Base-by-base conservation (phyloP, 495 filamentous ascomycete species). In the Hypoxylon lienhwacheense region DNA sequence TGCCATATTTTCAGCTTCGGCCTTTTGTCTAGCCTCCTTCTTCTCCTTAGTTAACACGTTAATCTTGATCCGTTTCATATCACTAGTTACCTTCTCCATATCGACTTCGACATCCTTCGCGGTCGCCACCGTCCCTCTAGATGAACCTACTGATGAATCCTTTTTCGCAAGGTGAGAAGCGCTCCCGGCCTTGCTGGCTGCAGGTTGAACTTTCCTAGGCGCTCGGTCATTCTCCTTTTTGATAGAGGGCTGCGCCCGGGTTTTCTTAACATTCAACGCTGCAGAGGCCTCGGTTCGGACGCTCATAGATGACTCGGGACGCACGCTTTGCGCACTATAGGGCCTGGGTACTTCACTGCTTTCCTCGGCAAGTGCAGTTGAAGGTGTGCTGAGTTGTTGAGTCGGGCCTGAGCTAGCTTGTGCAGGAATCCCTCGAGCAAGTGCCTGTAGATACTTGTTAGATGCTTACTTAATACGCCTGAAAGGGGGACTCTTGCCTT, bases 31-130 rank as follows among this genome's bases (percentile, higher is more conserved):
- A 4, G 79, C 80, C 25, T 87, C 86, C 46, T 85, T 78, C 62
- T 89, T 85, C 48, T 89, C 83, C 17, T 85, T 81, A 0, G 86
- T 81, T 0, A 88, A 75, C 31, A 92, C 74, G 33, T 84, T 88
- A 37, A 95, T 74, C 60, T 85, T 91, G 57, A 95, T 84, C 57
- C 83, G 87, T 60, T 85, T 85, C 67, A 92, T 77, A 8, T 81
- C 82, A n/a, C 77, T 73, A 0, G 86, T 78, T 22, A 93, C 70
- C 15, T 69, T 73, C 40, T 91, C 86, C 15, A 91, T 65, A 68
- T 77, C 50, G 50, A 70, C 56, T 21, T 41, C 34, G 41, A 50
- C 67, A 51, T 45, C 36, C 29, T 40, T 48, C 21, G 52, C 17
- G 12, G 55, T 5, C 14, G 59, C 20, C 0, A 45, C 17, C 3